Percentiles rank a stretch among this genome's conserved stretches.
Conservation (phyloP, 1,284 basidiomycete genomes). For the Porogramme epimiltina region DNA sequence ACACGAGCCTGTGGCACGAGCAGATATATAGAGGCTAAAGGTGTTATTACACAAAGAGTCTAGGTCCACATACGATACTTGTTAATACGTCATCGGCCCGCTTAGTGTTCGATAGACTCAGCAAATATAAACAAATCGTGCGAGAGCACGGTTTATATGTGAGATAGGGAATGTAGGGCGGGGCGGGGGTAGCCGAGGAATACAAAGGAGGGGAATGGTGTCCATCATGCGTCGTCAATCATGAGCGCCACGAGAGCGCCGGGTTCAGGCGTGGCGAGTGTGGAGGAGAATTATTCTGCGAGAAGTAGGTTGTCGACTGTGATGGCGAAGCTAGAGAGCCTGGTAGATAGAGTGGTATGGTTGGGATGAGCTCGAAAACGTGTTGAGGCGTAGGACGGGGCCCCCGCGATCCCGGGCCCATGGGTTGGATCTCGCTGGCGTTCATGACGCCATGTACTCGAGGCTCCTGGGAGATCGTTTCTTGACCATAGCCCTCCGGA, state of each 20-base stretch:
- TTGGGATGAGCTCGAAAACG: slow-evolving; percentile 81
- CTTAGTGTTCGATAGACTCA: background rate
- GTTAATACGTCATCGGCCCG: background rate
- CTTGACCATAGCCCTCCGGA: slow-evolving; percentile 41
- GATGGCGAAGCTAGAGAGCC: slow-evolving; percentile 65
- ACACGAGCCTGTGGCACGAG: too few relatives aligned
- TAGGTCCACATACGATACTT: slow-evolving; percentile 16
- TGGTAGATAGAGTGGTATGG: slow-evolving; percentile 68
- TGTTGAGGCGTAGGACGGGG: slow-evolving; percentile 62
- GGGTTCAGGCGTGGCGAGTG: slow-evolving; percentile 51
- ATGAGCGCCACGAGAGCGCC: slow-evolving; percentile 34
- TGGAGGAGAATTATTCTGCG: slow-evolving; percentile 54
- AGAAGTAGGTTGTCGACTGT: slow-evolving; percentile 61
- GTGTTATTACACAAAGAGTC: slow-evolving; percentile 15
- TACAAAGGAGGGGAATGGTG: background rate
- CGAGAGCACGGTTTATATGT: background rate
- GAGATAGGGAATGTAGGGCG: background rate
- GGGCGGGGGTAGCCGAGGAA: background rate
- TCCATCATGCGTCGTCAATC: slow-evolving; percentile 1
- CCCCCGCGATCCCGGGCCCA: slow-evolving; percentile 31
- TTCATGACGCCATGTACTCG: slow-evolving; percentile 79
- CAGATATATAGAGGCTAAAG: too few relatives aligned
- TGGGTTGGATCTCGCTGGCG: slow-evolving; percentile 45
- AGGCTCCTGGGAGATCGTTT: slow-evolving; percentile 63
- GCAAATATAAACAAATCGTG: background rate